Percentiles rank a stretch among this genome's conserved stretches.
phyloP scores from a whole-genome alignment of 306 rosid species.

The Rubus parviflorus region DNA sequence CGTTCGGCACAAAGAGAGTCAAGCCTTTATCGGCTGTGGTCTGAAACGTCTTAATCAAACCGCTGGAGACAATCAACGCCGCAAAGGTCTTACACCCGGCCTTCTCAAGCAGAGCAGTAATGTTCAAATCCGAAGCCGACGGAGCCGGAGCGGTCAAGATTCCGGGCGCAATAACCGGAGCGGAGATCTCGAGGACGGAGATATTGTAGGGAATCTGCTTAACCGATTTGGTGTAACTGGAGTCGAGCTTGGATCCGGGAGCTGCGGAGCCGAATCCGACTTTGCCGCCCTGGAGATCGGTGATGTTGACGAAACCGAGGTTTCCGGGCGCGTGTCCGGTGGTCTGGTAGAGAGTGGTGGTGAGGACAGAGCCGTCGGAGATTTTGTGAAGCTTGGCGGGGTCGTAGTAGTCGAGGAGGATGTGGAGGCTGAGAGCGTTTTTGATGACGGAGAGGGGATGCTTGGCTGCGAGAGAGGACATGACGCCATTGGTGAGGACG shows the following conservation, averaged over 20 bases:
- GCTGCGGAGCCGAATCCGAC: constrained; percentile 89
- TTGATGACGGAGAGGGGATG: constrained; percentile 85
- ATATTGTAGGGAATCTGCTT: constrained; percentile 79
- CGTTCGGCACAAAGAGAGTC: constrained; percentile 81
- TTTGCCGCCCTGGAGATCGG: constrained; percentile 80
- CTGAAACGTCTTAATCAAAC: constrained; percentile 65
- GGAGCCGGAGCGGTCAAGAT: constrained; percentile 83
- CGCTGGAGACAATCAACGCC: constrained; percentile 46
- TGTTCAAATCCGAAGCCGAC: constrained; percentile 53
- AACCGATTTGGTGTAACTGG: constrained; percentile 72
- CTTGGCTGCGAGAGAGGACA: constrained; percentile 50
- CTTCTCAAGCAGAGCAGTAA: constrained; percentile 72
- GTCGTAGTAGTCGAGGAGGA: constrained; percentile 88
- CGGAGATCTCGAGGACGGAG: constrained; percentile 71
- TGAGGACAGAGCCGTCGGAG: constrained; percentile 67
- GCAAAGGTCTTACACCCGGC: constrained; percentile 79
- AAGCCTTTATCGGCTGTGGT: constrained; percentile 61
- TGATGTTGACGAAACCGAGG: constrained; percentile 83
- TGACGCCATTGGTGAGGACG: constrained; percentile 57
- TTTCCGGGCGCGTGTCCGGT: constrained; percentile 77
- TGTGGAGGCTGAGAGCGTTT: constrained; percentile 65
- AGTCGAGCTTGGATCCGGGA: constrained; percentile 85
- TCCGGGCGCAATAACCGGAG: constrained; percentile 76
- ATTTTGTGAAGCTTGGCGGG: constrained; percentile 68
- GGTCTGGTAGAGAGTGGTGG: constrained; percentile 88